Percentiles rank a stretch among this genome's conserved stretches.
phyloP scores from a whole-genome alignment of 345 rosid species.

The Linum lewisii region DNA sequence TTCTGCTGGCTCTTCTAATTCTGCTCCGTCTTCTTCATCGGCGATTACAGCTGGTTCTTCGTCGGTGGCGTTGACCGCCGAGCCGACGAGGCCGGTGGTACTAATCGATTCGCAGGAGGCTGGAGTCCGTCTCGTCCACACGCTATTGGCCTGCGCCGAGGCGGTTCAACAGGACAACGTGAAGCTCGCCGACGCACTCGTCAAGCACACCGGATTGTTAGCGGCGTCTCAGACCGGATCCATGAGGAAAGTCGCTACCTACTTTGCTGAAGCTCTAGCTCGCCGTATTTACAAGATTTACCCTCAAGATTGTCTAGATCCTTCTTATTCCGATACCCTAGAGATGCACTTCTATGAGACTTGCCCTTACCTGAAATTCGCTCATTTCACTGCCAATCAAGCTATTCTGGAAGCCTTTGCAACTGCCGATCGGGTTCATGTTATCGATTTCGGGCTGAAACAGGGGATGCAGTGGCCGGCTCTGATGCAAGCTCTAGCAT shows the following conservation, averaged over 20 bases:
- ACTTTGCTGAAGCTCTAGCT: constrained; percentile 76
- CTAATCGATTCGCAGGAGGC: constrained; percentile 72
- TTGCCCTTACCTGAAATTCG: constrained; percentile 79
- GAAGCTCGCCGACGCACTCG: constrained; percentile 47
- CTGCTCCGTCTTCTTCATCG: constrained; percentile 20
- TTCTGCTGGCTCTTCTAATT: constrained; percentile 13
- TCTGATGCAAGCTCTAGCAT: constrained; percentile 15
- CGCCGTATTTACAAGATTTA: constrained; percentile 47
- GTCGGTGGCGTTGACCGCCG: constrained; percentile 11
- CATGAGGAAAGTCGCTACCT: constrained; percentile 71
- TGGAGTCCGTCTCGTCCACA: constrained; percentile 68
- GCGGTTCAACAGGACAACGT: constrained; percentile 53
- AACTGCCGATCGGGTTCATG: constrained; percentile 18
- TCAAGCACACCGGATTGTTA: constrained; percentile 52
- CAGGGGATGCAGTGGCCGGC: constrained; percentile 35
- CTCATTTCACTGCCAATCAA: constrained; percentile 80
- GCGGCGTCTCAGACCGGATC: constrained; percentile 61
- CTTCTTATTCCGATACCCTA: constrained; percentile 42
- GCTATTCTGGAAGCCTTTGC: constrained; percentile 42
- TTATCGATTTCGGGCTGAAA: constrained; percentile 26
- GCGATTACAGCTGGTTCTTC: constrained; percentile 18
- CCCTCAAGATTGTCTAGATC: constrained; percentile 38
- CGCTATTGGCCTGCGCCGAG: constrained; percentile 72
- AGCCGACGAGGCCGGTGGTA: constrained; percentile 41
- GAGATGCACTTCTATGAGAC: constrained; percentile 82